Percentiles rank a stretch among this genome's conserved stretches.
Evolutionary conservation across 1,284 basidiomycete species (phyloP).

Genomic region (Naganishia liquefaciens): DNA sequence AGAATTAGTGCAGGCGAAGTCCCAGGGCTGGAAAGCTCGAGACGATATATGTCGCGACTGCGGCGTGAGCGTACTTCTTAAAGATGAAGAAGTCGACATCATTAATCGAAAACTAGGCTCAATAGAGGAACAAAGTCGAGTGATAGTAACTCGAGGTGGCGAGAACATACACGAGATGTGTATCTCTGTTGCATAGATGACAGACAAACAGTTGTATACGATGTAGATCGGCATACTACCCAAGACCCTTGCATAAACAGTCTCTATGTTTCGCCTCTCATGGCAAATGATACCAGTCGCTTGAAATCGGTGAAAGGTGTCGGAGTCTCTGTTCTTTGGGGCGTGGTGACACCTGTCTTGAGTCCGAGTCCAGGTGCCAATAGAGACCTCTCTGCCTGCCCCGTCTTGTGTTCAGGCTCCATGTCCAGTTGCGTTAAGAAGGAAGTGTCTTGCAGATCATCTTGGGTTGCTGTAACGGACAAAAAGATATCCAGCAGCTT

Average conservation of each 20-base stretch:
- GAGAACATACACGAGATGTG: conserved; percentile 11
- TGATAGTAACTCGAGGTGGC: conserved; percentile 16
- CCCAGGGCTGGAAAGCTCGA: conserved; percentile 14
- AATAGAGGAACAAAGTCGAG: background rate
- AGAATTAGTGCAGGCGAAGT: conserved; percentile 4
- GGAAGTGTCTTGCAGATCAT: conserved; percentile 79
- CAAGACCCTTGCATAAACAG: background rate
- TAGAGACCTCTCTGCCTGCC: conserved; percentile 44
- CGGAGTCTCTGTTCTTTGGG: conserved; percentile 60
- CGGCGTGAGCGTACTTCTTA: conserved; percentile 4
- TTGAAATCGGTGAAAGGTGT: conserved; percentile 83
- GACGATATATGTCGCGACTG: background rate
- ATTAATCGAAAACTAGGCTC: background rate
- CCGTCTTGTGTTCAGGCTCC: conserved; percentile 59
- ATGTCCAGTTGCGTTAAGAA: conserved; percentile 92
- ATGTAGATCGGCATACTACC: background rate
- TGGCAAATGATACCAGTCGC: conserved; percentile 78
- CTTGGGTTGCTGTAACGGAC: conserved; percentile 82
- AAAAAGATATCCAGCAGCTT: conserved; percentile 87
- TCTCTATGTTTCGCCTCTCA: conserved; percentile 53
- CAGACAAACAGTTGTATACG: background rate
- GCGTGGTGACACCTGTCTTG: conserved; percentile 45
- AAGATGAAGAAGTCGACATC: conserved; percentile 10
- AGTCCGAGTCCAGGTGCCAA: conserved; percentile 61
- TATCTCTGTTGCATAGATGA: background rate